Conservation (phyloP, 768 basidiomycete genomes). For the Psilocybe tampanensis region DNA sequence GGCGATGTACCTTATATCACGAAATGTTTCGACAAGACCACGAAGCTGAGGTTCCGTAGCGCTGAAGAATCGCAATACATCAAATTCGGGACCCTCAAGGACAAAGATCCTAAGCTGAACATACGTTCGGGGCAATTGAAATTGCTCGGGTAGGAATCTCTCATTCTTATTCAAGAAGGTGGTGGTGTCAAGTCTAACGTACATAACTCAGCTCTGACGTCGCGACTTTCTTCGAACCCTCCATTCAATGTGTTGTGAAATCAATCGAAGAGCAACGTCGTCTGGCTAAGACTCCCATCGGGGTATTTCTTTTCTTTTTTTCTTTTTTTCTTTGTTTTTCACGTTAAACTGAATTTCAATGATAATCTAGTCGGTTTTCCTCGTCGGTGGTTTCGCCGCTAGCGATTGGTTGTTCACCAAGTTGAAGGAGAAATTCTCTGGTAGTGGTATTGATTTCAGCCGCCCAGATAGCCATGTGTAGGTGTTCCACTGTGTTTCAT, state of each 20-base stretch:
- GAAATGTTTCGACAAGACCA: conserved; percentile 45
- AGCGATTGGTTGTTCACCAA: conserved; percentile 44
- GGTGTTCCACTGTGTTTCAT: not conserved
- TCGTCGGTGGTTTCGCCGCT: conserved; percentile 51
- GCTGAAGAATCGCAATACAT: conserved; percentile 42
- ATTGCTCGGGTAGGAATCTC: conserved; percentile 34
- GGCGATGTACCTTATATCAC: conserved; percentile 43
- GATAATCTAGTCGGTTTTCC: conserved; percentile 24
- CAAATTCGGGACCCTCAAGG: conserved; percentile 44
- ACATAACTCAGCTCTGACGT: conserved; percentile 18
- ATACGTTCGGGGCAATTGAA: conserved; percentile 50
- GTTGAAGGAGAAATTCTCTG: conserved; percentile 32
- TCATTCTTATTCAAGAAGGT: conserved; percentile 39
- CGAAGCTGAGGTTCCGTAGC: conserved; percentile 44
- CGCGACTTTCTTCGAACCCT: conserved; percentile 29
- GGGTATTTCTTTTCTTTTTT: conserved; percentile 5
- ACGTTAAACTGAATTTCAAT: not conserved
- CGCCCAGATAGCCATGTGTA: conserved; percentile 17
- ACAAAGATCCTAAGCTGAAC: conserved; percentile 38
- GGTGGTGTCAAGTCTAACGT: not conserved
- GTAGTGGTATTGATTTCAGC: not conserved
- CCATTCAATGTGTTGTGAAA: conserved; percentile 25
- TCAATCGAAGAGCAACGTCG: conserved; percentile 20
- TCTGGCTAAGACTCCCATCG: conserved; percentile 9
- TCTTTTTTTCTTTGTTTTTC: not conserved